These are phyloP conservation scores for Ligustrum vulgare DNA, from an alignment of 257 asterid genomes.

Conservation along the genomic window DNA sequence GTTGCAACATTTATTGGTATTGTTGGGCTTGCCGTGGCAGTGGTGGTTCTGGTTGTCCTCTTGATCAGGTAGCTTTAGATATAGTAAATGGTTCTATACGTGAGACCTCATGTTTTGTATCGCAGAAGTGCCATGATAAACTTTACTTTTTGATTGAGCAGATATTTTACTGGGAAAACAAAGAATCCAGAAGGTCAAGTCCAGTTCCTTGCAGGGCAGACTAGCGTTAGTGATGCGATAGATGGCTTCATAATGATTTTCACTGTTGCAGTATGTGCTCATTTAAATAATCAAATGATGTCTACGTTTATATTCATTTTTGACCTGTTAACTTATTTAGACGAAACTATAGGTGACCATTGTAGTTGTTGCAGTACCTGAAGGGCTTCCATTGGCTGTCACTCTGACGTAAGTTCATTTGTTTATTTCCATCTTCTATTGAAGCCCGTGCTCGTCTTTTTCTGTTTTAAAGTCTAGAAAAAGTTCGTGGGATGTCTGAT, in stretches of 20 bases:
- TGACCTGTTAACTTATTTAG: constrained; percentile 24
- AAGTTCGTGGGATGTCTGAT: not conserved
- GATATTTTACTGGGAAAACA: constrained; percentile 82
- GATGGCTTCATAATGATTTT: constrained; percentile 79
- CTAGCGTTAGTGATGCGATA: constrained; percentile 63
- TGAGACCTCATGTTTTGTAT: constrained; percentile 17
- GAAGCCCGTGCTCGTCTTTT: constrained; percentile 12
- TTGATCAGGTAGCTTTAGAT: constrained; percentile 53
- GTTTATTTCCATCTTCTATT: constrained; percentile 7
- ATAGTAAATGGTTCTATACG: not conserved
- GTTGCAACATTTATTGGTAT: constrained; percentile 93
- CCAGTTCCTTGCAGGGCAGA: constrained; percentile 65
- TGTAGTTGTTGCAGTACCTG: constrained; percentile 99
- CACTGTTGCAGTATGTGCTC: constrained; percentile 82
- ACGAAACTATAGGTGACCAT: constrained; percentile 70
- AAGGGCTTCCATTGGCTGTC: constrained; percentile 98
- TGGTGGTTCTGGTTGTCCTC: constrained; percentile 68
- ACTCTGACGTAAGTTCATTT: constrained; percentile 79
- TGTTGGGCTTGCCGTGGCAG: constrained; percentile 85
- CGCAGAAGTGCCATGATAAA: not conserved
- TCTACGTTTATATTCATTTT: constrained; percentile 13
- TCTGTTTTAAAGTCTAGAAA: not conserved
- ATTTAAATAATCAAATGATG: constrained; percentile 18
- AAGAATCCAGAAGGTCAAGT: constrained; percentile 48
- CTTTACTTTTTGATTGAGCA: constrained; percentile 31